Conservation (phyloP, 2,329 filamentous ascomycete species). For the Penicillium sp. region DNA sequence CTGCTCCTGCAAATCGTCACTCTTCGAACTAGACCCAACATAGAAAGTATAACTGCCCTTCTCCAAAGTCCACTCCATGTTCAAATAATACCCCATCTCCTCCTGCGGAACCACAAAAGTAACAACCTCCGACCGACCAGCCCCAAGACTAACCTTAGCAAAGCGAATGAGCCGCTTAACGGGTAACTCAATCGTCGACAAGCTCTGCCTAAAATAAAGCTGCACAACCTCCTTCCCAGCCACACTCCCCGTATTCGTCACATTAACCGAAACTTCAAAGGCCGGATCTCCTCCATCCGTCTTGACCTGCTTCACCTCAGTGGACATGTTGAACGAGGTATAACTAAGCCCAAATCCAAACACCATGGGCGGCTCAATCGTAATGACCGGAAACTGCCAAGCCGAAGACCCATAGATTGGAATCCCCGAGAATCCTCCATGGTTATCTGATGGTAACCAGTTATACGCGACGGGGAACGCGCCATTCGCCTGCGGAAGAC, state of each 20-base stretch:
- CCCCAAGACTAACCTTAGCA: background rate
- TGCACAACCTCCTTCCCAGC: background rate
- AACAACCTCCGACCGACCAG: background rate
- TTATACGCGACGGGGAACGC: constrained; percentile 1
- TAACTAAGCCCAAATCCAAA: constrained; percentile 1
- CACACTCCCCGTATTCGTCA: background rate
- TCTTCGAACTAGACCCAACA: background rate
- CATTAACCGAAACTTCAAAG: background rate
- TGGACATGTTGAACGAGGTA: background rate
- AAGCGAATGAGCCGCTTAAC: background rate
- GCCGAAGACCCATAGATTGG: background rate
- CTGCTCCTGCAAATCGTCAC: background rate
- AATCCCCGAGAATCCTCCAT: background rate
- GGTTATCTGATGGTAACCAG: background rate
- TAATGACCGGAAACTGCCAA: background rate
- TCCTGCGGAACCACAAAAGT: background rate
- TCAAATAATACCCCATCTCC: constrained; percentile 1
- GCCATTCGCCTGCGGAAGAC: background rate
- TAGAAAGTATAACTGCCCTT: background rate
- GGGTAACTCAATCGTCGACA: background rate
- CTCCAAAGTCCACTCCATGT: background rate
- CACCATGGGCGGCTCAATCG: background rate
- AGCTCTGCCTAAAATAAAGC: background rate
- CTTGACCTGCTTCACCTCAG: background rate
- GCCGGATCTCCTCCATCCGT: background rate